phyloP scores from a whole-genome alignment of 2,329 filamentous ascomycete genomes.

The Epichloe sibirici region DNA sequence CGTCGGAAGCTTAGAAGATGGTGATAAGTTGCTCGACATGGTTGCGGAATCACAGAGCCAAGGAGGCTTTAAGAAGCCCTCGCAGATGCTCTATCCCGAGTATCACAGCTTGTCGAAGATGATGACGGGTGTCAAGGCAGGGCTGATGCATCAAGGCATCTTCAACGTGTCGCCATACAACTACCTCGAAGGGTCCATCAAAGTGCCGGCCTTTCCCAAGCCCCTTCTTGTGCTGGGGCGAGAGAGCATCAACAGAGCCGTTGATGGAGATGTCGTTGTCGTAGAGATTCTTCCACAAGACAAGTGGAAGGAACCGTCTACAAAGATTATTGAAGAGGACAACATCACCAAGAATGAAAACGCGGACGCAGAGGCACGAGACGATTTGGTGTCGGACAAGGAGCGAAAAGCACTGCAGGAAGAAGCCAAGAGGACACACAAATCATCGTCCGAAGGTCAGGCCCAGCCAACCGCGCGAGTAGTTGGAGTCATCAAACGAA shows the following conservation, averaged over 20 bases:
- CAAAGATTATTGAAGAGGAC: constrained; percentile 92
- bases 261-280: constrained; percentile 86
- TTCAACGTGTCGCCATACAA: constrained; percentile 98
- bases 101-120: constrained; percentile 83
- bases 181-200: constrained; percentile 86
- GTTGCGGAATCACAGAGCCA: constrained; percentile 68
- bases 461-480: constrained; percentile 86
- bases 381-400: constrained; percentile 72
- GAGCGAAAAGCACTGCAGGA: constrained; percentile 83
- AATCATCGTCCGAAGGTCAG: constrained; percentile 59
- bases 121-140: constrained; percentile 84
- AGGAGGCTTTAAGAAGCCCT: constrained; percentile 48
- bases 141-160: constrained; percentile 81
- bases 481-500: constrained; percentile 84
- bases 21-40: constrained; percentile 82
- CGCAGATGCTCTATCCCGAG: constrained; percentile 72
- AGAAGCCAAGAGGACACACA: constrained; percentile 77
- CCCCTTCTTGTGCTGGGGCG: constrained; percentile 77
- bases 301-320: constrained; percentile 93
- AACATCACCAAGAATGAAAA: constrained; percentile 87
- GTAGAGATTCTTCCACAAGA: constrained; percentile 87
- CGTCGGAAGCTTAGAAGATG: constrained; percentile 71
- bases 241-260: constrained; percentile 89
- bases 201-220: constrained; percentile 82
- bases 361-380: constrained; percentile 66